Percentiles rank a stretch among this genome's conserved stretches.
phyloP scores from a whole-genome alignment of 2,329 filamentous ascomycete species.

The Chlorencoelia australis region DNA sequence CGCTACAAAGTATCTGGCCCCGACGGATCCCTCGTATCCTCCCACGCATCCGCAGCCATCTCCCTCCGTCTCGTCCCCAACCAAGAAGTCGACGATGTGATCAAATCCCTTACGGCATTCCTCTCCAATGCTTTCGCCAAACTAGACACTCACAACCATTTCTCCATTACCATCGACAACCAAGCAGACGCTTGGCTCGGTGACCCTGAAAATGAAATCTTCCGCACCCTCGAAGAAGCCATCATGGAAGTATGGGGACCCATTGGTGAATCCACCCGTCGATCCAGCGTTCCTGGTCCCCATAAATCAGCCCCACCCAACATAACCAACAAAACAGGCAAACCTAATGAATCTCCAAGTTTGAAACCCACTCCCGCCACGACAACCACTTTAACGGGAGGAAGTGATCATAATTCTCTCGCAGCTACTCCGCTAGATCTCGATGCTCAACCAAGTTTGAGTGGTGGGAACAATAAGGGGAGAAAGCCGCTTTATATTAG shows the following conservation, averaged over 20 bases:
- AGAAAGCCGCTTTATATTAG: slow-evolving; percentile 80
- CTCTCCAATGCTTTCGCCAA: slow-evolving; percentile 60
- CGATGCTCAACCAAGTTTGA: slow-evolving; percentile 2
- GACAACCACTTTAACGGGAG: slow-evolving; percentile 39
- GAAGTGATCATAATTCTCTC: slow-evolving; percentile 28
- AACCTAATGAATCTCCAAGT: slow-evolving; percentile 11
- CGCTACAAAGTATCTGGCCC: slow-evolving; percentile 86
- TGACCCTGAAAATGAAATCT: slow-evolving; percentile 82
- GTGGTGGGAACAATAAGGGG: slow-evolving; percentile 12
- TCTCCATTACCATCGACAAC: slow-evolving; percentile 80
- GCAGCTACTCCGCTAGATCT: slow-evolving; percentile 19
- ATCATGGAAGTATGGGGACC: slow-evolving; percentile 77
- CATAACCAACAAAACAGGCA: slow-evolving; percentile 12
- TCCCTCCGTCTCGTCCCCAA: slow-evolving; percentile 90
- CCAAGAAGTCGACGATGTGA: slow-evolving; percentile 74
- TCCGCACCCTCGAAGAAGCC: slow-evolving; percentile 75
- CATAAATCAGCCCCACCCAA: slow-evolving; percentile 15
- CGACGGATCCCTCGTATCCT: slow-evolving; percentile 84
- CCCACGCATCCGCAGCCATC: slow-evolving; percentile 77
- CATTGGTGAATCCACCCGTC: slow-evolving; percentile 24
- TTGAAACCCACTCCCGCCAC: slow-evolving; percentile 37
- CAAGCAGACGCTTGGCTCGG: slow-evolving; percentile 94
- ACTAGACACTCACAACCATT: slow-evolving; percentile 69
- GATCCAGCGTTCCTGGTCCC: slow-evolving; percentile 32
- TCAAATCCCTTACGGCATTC: slow-evolving; percentile 54